Conservation (phyloP, 2,329 filamentous ascomycete genomes). For the Epichloe sibirici region DNA sequence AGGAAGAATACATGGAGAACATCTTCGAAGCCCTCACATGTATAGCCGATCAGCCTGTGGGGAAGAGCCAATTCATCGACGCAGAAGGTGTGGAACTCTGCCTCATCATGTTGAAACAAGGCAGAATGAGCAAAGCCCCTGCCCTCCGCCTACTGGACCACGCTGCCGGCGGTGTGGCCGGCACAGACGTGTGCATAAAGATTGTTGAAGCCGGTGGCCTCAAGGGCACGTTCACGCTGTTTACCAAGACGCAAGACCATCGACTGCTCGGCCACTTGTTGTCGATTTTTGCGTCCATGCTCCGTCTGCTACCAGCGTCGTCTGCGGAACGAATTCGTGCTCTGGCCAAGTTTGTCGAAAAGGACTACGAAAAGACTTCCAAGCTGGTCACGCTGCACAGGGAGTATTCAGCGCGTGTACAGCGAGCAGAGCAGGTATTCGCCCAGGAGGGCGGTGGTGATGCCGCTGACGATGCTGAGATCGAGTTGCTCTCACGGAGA, state of each 20-base stretch:
- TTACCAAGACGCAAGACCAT: conserved; percentile 69
- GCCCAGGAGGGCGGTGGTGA: conserved; percentile 10
- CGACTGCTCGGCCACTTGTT: conserved; percentile 67
- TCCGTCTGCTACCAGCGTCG: conserved; percentile 66
- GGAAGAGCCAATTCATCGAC: conserved; percentile 73
- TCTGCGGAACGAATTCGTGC: conserved; percentile 69
- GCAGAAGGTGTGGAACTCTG: conserved; percentile 87
- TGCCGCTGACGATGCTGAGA: conserved; percentile 39
- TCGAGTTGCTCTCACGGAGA: conserved; percentile 61
- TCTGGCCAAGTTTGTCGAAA: conserved; percentile 91
- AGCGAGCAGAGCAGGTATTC: conserved; percentile 41
- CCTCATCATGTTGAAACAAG: conserved; percentile 83
- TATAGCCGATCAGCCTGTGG: conserved; percentile 59
- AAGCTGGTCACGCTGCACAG: conserved; percentile 60
- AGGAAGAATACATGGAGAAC: conserved; percentile 93
- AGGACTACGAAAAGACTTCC: conserved; percentile 74
- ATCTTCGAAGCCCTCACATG: conserved; percentile 80
- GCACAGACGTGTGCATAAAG: conserved; percentile 54
- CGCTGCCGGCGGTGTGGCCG: conserved; percentile 42
- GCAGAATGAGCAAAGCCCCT: conserved; percentile 67
- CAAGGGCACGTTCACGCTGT: conserved; percentile 73
- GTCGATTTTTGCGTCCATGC: conserved; percentile 70
- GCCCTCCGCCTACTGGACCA: conserved; percentile 79
- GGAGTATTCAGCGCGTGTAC: conserved; percentile 55
- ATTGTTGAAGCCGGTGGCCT: conserved; percentile 76